phyloP scores from a whole-genome alignment of 2,329 filamentous ascomycete genomes.

The Neocatenulostroma microsporum region DNA sequence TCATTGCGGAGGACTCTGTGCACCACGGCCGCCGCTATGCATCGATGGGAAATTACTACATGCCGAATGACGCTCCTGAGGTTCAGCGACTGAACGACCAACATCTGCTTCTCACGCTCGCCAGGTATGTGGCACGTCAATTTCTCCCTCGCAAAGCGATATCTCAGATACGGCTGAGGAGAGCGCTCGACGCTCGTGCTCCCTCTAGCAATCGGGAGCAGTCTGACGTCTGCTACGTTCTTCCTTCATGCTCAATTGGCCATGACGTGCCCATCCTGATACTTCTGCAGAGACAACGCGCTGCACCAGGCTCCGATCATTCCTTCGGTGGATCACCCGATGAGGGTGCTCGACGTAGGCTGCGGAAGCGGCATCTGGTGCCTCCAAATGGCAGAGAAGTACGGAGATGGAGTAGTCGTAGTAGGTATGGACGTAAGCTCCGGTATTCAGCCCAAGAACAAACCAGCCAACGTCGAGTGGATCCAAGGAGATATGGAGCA shows the following conservation, averaged over 20 bases:
- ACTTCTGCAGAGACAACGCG: constrained; percentile 12
- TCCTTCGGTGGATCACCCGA: constrained; percentile 5
- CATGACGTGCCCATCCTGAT: no score
- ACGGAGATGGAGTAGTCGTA: constrained; percentile 15
- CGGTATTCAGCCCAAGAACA: constrained; percentile 16
- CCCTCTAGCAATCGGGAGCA: no score
- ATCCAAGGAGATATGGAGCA: constrained; percentile 16
- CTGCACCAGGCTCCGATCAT: constrained; percentile 15
- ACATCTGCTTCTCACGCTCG: constrained; percentile 17
- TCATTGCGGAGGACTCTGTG: constrained; percentile 15
- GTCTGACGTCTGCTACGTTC: no score
- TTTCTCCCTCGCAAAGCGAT: no score
- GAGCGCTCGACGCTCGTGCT: no score
- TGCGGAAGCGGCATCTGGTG: constrained; percentile 21
- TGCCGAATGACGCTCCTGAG: constrained; percentile 20
- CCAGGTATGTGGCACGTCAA: no score
- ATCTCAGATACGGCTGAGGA: no score
- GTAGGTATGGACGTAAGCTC: constrained; percentile 21
- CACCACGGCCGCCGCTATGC: constrained; percentile 19
- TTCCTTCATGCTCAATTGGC: no score
- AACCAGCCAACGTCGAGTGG: constrained; percentile 20
- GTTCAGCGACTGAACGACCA: constrained; percentile 21
- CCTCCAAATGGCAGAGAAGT: constrained; percentile 18
- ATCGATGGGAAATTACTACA: constrained; percentile 20
- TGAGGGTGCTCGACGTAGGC: constrained; percentile 16